Base-by-base conservation (phyloP, 1,139 yeast species). In the Groenewaldozyma sp. region DNA sequence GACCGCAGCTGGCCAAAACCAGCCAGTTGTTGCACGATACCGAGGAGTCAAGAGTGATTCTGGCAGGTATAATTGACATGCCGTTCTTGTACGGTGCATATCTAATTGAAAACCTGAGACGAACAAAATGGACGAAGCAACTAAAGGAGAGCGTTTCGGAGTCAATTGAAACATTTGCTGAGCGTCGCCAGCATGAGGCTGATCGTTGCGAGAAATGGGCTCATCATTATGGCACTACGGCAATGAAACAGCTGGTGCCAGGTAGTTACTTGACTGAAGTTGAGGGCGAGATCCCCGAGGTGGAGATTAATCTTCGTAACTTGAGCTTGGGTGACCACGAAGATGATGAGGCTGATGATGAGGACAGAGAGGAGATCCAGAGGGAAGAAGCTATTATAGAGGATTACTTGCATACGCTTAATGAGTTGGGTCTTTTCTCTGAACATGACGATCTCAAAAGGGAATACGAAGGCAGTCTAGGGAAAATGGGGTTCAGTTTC, bases 71-170 rank as follows among this genome's bases (percentile, higher is more conserved):
- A 1, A 70, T 78, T 14, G 95, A 86, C 55, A 58, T 87, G 38
- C 96, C 97, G 0, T 62, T 84, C 31, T 62, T 86, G 1, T 84
- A 83, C 56, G 97, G 97, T 1, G 71, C 82, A 22, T 70, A 78
- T 55, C 55, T 84, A 19, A 71, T 87, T 33, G 95, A 88, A 52
- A 68, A 67, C 36, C 61, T 82, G 41, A 70, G 94, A 39, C 78
- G 91, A 46, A 64, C 65, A 33, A 77, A 76, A 47, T 84, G 94
- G 93, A 64, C 70, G 20, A 70, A 70, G 37, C 73, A 73, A 37
- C 59, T 81, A 32, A 69, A 70, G 41, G 70, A 71, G 1, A 55
- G 75, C 1, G 70, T 72, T 0, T 64, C 65, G 28, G 71, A 69
- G 39, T 66, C 79, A 0, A 72, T 76, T 28, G 87, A 79, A 48